Base-by-base conservation (phyloP, 2,329 filamentous ascomycete species). In the Nigrospora sphaerica region DNA sequence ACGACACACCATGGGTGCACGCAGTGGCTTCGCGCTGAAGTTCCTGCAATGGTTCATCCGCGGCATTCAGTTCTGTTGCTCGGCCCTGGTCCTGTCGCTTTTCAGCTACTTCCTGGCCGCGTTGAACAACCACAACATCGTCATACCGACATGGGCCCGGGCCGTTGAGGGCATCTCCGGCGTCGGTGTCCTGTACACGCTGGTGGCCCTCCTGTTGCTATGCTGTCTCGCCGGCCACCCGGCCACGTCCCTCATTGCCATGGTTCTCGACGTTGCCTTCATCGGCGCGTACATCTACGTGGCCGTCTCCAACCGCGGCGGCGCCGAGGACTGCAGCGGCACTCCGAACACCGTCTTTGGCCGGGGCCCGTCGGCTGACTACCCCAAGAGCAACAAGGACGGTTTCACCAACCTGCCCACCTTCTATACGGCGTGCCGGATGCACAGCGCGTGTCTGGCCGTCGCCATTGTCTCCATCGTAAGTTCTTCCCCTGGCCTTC, bases 61-160 rank as follows among this genome's bases (percentile, higher is more conserved):
- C 55, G 68, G 77, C 53, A 68, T 95, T 47, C 80, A 88, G 58
- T 85, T 95, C 65, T 74, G 79, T 61, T 87, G 81, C 63, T 75
- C 85, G 10, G 81, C 76, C 49, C 75, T 95, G 54, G 78, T 92
- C 50, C 78, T 96, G 51, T 85, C 78, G 54, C 78, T 93, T 59
- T 91, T 85, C 74, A 84, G 83, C 42, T 95, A 95, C 74, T 95
- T 90, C 74, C 80, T 96, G 42, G 81, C 85, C 10, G 77, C 85
- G 10, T 78, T 91, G 13, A 64, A 77, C 51, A 79, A 84, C 58
- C 80, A 88, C 66, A 58, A 81, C 54, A 64, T 83, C 13, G 47
- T 59, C 48, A 90, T 91, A 54, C 72, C 77, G 16, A 79, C 66
- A 54, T 84, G 78, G 69, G 69, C 85, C 49, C 82, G 83, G 46